These are phyloP conservation scores for Rutstroemia sp. DNA, from an alignment of 2,329 filamentous ascomycete species.

Conservation along the genomic window DNA sequence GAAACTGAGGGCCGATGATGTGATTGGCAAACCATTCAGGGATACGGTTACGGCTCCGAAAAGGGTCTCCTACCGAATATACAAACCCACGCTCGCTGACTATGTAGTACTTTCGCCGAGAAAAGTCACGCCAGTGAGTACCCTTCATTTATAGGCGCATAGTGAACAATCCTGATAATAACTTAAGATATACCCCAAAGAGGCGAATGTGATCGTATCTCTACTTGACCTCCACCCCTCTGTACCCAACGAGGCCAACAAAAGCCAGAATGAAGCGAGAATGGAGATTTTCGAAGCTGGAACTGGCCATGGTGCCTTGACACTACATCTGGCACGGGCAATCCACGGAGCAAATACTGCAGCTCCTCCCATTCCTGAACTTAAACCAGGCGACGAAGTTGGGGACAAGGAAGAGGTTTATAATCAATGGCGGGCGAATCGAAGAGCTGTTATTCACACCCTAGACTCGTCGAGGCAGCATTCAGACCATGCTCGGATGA, in stretches of 20 bases:
- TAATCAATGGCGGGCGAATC: conserved; percentile 29
- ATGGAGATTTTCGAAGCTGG: conserved; percentile 78
- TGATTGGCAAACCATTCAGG: conserved; percentile 26
- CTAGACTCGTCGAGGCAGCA: conserved; percentile 58
- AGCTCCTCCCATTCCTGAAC: conserved; percentile 33
- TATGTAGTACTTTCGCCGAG: conserved; percentile 63
- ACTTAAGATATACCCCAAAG: conserved; percentile 61
- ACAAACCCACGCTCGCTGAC: conserved; percentile 62
- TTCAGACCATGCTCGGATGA: conserved; percentile 54
- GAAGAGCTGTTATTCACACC: conserved; percentile 67
- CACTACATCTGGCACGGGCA: conserved; percentile 66
- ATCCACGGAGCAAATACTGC: conserved; percentile 65
- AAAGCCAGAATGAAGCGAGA: conserved; percentile 26
- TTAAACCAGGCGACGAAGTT: background rate
- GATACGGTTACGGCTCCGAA: conserved; percentile 17
- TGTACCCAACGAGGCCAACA: conserved; percentile 41
- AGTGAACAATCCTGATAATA: background rate
- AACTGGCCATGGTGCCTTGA: conserved; percentile 76
- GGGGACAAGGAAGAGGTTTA: conserved; percentile 4
- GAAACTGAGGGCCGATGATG: conserved; percentile 32
- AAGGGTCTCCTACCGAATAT: conserved; percentile 33
- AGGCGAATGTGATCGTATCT: conserved; percentile 68
- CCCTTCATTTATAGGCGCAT: background rate
- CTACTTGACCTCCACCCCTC: conserved; percentile 67
- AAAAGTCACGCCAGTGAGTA: conserved; percentile 64